Evolutionary conservation across 805 yeast species (phyloP), one percentile per base, ranked within the genome.

Genomic region (Brettanomyces bruxellensis): DNA sequence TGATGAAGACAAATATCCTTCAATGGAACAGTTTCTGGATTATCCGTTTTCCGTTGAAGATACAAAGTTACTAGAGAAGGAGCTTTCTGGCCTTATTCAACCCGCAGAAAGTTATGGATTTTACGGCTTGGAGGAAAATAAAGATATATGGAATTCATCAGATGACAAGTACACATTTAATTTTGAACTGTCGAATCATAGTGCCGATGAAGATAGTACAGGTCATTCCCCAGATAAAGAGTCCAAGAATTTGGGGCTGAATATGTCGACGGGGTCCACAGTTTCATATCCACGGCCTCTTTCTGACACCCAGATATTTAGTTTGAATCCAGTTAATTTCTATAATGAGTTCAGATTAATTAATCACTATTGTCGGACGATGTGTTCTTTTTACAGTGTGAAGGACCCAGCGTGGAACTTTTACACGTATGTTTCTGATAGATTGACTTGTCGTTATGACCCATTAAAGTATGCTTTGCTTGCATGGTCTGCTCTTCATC

Each of bases 401-500:
- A 41, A 41, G 25, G 25, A 30, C 32, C 44, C 44, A 5, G 38
- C 23, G 9, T 41, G 44, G 44, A 32, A 34, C 38, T 32, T 41
- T 41, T 41, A 41, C 14, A 22, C 44, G 8, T 41, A 41, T 25
- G 28, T 41, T 8, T 11, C 13, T 34, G 38, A 34, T 38, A 22
- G 32, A 14, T 28, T 41, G 5, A 38, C 25, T 23, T 22, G 30
- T 22, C 38, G 38, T 11, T 41, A 41, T 34, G 25, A 30, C 11
- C 44, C 44, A 12, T 38, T 41, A 30, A 32, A 34, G 22, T 34
- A 41, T n/a, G 23, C 44, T 14, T 12, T 41, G 3, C 44, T 41
- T 13, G 44, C 38, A 1, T 41, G 44, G 44, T 32, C 44, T 22
- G 44, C 44, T 7, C 24, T 41, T 8, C 44, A 41, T 41, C 23